Evolutionary conservation across 2,329 filamentous ascomycete genomes (phyloP).

Genomic region (Penicillium sp.): DNA sequence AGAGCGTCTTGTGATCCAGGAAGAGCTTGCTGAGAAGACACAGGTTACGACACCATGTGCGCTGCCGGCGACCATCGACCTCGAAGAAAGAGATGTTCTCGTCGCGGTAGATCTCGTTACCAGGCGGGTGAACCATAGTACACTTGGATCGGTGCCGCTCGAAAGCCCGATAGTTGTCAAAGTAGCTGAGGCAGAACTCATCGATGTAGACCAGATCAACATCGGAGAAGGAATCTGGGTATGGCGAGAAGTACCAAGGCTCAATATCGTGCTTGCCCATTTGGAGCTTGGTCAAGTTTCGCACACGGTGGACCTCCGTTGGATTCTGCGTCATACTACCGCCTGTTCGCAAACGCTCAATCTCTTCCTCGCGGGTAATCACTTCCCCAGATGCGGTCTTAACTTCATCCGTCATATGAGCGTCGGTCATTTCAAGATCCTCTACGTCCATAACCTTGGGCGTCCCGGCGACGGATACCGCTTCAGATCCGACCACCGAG

Average conservation of each 20-base stretch:
- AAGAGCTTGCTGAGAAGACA: slow-evolving; percentile 96
- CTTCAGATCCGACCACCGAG: slow-evolving; percentile 37
- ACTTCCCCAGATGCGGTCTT: slow-evolving; percentile 33
- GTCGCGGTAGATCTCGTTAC: slow-evolving; percentile 96
- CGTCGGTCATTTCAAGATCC: slow-evolving; percentile 49
- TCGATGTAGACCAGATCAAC: slow-evolving; percentile 93
- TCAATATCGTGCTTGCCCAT: slow-evolving; percentile 92
- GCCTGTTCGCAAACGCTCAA: slow-evolving; percentile 90
- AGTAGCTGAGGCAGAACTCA: slow-evolving; percentile 95
- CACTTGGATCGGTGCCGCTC: slow-evolving; percentile 86
- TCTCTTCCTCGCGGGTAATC: slow-evolving; percentile 78
- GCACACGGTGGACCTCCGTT: slow-evolving; percentile 91
- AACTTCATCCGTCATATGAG: slow-evolving; percentile 40
- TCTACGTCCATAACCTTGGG: slow-evolving; percentile 39
- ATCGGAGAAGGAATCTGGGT: slow-evolving; percentile 84
- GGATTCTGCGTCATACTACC: slow-evolving; percentile 99
- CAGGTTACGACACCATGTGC: slow-evolving; percentile 97
- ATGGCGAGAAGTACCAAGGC: slow-evolving; percentile 99
- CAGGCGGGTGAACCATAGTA: slow-evolving; percentile 85
- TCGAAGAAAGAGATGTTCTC: slow-evolving; percentile 93
- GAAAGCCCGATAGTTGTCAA: slow-evolving; percentile 79
- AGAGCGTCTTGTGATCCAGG: slow-evolving; percentile 96
- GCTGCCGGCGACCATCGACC: slow-evolving; percentile 94
- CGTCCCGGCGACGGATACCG: slow-evolving; percentile 41
- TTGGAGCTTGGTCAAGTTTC: slow-evolving; percentile 91